phyloP scores from a whole-genome alignment of 2,329 filamentous ascomycete species.

The Alternaria ventricosa region DNA sequence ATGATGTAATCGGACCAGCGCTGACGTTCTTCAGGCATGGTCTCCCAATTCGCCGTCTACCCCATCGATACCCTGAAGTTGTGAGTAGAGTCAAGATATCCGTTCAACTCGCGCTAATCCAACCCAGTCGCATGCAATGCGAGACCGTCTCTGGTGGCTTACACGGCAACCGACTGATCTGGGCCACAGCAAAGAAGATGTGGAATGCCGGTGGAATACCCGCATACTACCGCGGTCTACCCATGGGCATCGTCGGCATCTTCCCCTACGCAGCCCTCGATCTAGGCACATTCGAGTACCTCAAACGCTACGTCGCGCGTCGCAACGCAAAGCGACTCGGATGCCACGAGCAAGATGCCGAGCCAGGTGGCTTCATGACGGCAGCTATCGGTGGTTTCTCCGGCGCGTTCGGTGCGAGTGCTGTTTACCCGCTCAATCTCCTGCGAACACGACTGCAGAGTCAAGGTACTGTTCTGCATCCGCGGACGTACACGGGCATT shows the following conservation, averaged over 20 bases:
- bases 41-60: constrained; percentile 96
- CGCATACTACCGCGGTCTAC: constrained; percentile 88
- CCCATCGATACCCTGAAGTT: constrained; percentile 85
- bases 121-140: constrained; percentile 79
- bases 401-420: constrained; percentile 88
- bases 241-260: constrained; percentile 93
- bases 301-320: constrained; percentile 76
- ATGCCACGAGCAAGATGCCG: constrained; percentile 79
- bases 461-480: constrained; percentile 92
- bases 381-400: constrained; percentile 90
- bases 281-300: constrained; percentile 90
- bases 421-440: constrained; percentile 94
- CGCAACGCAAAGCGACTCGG: constrained; percentile 73
- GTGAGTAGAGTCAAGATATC: constrained; percentile 49
- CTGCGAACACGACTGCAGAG: constrained; percentile 90
- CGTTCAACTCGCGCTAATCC: constrained; percentile 12
- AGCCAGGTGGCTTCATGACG: constrained; percentile 80
- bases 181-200: constrained; percentile 86
- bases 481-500: constrained; percentile 87
- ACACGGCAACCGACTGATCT: constrained; percentile 81
- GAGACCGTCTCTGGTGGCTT: constrained; percentile 87
- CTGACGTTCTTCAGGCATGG: constrained; percentile 65
- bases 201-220: constrained; percentile 75
- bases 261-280: constrained; percentile 98
- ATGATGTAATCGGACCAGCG: background rate